Evolutionary conservation across 495 filamentous ascomycete genomes (phyloP), one percentile per base, ranked within the genome.

Genomic region (Podospora didyma): DNA sequence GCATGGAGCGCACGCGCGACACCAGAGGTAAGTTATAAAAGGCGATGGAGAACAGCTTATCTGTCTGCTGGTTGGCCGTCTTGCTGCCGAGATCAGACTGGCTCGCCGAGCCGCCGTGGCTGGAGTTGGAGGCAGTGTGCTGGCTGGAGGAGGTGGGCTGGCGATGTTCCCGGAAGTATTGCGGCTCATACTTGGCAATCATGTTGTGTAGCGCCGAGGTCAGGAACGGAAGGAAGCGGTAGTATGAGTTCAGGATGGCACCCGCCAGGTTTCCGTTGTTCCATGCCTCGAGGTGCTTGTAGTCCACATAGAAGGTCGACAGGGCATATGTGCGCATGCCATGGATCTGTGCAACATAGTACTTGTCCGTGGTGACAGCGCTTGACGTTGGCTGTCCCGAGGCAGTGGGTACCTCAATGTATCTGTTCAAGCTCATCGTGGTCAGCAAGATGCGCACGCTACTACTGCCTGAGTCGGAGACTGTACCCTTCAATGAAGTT

Each of bases 301-400:
- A 99, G 73, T 99, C 95, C 65, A 99, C 89, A 69, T 97, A 99
- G 41, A 97, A 85, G 5, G 94, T 99, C 1, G 92, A 97, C n/a
- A 96, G 79, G 57, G 87, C 83, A 70, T 89, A 92, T 53, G 84
- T 86, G 20, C 82, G 79, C 81, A 99, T 85, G 53, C 89, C 90
- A 63, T 96, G 88, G 54, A 99, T 94, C 68, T 96, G 95, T 17
- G 90, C 90, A 62, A 99, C 82, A 72, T 99, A 99, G 77, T 97
- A 97, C 68, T 90, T 94, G 69, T 96, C 88, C 20, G 88, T 94
- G 21, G 85, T 86, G 20, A 83, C 70, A 26, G 85, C 85, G 63
- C 86, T 89, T 21, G 91, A 92, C 0, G 85, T 80, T 1, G 88
- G 89, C 11, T 87, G 85, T 12, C 80, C 84, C 11, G 90, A 92